phyloP scores from a whole-genome alignment of 225 moss, liverwort and hornwort species.

The Lunularia cruciata region DNA sequence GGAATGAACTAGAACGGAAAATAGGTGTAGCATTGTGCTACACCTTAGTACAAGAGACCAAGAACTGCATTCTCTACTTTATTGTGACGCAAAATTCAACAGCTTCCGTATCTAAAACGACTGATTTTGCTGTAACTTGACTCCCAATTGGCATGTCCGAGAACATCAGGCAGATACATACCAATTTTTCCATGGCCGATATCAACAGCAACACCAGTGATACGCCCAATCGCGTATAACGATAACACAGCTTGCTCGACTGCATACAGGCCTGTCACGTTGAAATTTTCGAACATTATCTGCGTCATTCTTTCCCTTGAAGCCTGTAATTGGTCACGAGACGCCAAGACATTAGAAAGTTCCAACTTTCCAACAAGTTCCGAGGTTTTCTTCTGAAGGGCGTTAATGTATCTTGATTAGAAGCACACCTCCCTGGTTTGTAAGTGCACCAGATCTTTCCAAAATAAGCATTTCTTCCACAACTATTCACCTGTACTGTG shows the following conservation, averaged over 20 bases:
- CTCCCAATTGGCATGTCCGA: no score
- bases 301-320: conserved; percentile 95
- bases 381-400: not conserved
- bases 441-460: no score
- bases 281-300: conserved; percentile 98
- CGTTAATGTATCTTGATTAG: not conserved
- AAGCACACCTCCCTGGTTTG: no score
- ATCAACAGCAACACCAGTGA: conserved; percentile 93
- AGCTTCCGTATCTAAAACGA: no score
- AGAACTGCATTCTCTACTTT: no score
- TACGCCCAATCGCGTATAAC: conserved; percentile 93
- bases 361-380: not conserved
- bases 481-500: not conserved
- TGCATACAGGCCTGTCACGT: conserved; percentile 92
- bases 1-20: no score
- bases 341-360: not conserved
- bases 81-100: no score
- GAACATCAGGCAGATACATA: conserved; percentile 25
- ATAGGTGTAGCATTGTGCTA: no score
- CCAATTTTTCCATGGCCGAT: conserved; percentile 97
- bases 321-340: conserved; percentile 44
- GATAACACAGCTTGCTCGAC: conserved; percentile 98
- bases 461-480: no score
- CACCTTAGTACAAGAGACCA: no score
- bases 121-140: no score